Base-by-base conservation (phyloP, 2,329 filamentous ascomycete genomes). In the Fusarium incarnatum region DNA sequence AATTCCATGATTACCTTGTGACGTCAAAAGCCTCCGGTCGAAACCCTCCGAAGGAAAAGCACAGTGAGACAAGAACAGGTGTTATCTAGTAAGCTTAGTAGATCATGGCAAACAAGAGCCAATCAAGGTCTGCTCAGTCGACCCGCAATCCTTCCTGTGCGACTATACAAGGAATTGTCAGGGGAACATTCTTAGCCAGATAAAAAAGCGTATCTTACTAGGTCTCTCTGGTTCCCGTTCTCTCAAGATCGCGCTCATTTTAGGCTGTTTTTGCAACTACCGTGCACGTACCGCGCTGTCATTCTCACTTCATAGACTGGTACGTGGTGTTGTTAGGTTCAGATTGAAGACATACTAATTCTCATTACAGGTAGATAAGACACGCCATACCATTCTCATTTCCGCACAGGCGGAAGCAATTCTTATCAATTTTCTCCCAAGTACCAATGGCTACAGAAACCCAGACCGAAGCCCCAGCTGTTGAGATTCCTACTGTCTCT, bases 31-130 rank as follows among this genome's bases (percentile, higher is more conserved):
- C 15, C n/a, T 44, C 20, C 20, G 41, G 20, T 22, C 23, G 15
- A 46, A 46, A n/a, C 3, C 11, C 13, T 15, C 44, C 44, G 23
- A 18, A 18, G 25, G 6, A 18, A 18, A 18, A 45, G 10, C 8
- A 25, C 1, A 10, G 13, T 18, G 23, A 32, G 13, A 18, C 42
- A 46, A 20, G 44, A 12, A 52, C 32, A 52, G 34, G 23, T 52
- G 23, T 52, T 41, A 41, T 28, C 18, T 16, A 20, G 48, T 41
- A 18, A 41, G 49, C 49, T 52, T 23, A 28, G 49, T 22, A 40
- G 32, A 52, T 52, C 5, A 37, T 20, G 5, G 9, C 18, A 18
- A 2, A 20, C 0, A 8, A 4, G 9, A 4, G 8, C 49, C 49
- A 41, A 41, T 52, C 13, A n/a, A 7, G 9, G 27, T 1, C 20